Evolutionary conservation across 1,284 basidiomycete species (phyloP).

Genomic region (Schizophyllum commune): DNA sequence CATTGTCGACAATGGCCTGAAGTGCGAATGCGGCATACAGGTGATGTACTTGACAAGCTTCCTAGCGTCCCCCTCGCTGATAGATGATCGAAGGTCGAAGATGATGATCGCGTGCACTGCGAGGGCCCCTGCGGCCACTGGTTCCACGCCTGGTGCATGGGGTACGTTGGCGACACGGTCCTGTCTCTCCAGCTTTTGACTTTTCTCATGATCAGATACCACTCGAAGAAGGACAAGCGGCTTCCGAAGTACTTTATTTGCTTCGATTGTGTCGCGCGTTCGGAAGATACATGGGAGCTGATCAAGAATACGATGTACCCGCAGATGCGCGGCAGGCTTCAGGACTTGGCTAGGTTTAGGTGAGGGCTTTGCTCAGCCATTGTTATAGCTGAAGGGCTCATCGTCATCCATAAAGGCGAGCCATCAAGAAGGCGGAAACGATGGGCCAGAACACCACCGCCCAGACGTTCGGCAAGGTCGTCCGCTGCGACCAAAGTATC

Average conservation of each 20-base stretch:
- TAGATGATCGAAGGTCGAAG: conserved; percentile 34
- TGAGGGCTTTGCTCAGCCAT: conserved; percentile 16
- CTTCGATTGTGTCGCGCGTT: conserved; percentile 62
- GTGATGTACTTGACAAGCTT: conserved; percentile 26
- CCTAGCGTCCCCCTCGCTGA: neutral
- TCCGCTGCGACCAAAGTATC: conserved; percentile 53
- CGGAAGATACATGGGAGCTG: conserved; percentile 59
- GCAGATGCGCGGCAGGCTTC: conserved; percentile 53
- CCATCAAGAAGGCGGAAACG: conserved; percentile 62
- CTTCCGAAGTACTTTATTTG: conserved; percentile 54
- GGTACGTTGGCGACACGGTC: conserved; percentile 29
- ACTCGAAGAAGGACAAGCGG: conserved; percentile 45
- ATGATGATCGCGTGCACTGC: conserved; percentile 43
- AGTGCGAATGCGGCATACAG: conserved; percentile 59
- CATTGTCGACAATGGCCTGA: conserved; percentile 23
- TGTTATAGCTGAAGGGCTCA: conserved; percentile 2
- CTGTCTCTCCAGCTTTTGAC: conserved; percentile 1
- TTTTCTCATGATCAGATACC: conserved; percentile 38
- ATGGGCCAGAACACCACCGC: conserved; percentile 32
- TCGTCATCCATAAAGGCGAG: conserved; percentile 38
- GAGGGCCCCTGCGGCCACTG: conserved; percentile 61
- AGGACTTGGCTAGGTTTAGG: conserved; percentile 65
- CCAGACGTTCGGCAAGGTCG: conserved; percentile 48
- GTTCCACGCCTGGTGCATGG: conserved; percentile 80
- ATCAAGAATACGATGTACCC: conserved; percentile 51